Evolutionary conservation across 2,329 filamentous ascomycete species (phyloP).

Genomic region (Epichloe sp.): DNA sequence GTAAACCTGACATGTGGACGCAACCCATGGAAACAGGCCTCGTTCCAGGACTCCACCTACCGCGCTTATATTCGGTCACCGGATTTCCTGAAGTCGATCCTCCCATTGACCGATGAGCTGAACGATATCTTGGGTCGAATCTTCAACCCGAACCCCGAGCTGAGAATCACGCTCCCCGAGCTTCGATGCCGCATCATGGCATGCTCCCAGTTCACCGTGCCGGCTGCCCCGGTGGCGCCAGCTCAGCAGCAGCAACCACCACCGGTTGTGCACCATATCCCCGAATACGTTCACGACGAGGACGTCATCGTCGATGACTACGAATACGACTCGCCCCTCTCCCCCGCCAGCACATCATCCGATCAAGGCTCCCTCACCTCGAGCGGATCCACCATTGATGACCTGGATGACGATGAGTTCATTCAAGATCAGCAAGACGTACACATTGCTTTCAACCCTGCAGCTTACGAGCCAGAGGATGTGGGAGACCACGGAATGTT

Average conservation of each 20-base stretch:
- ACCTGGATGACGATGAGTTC: slow-evolving; percentile 36
- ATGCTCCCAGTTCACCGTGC: slow-evolving; percentile 61
- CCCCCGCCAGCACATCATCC: slow-evolving; percentile 36
- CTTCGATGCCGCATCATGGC: slow-evolving; percentile 63
- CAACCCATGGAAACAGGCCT: slow-evolving; percentile 98
- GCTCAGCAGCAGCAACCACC: slow-evolving; percentile 22
- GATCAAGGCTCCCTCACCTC: slow-evolving; percentile 44
- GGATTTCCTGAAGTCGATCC: slow-evolving; percentile 81
- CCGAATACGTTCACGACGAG: slow-evolving; percentile 36
- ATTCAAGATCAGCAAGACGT: slow-evolving; percentile 30
- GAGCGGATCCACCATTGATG: slow-evolving; percentile 38
- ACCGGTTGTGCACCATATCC: slow-evolving; percentile 27
- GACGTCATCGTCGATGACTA: slow-evolving; percentile 30
- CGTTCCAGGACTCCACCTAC: slow-evolving; percentile 87
- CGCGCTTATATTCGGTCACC: slow-evolving; percentile 74
- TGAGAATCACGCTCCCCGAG: slow-evolving; percentile 70
- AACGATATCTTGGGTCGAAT: slow-evolving; percentile 78
- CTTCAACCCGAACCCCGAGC: slow-evolving; percentile 73
- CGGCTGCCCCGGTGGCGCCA: slow-evolving; percentile 15
- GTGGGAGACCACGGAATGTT: slow-evolving; percentile 25
- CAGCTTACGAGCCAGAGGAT: slow-evolving; percentile 35
- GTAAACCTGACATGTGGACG: slow-evolving; percentile 96
- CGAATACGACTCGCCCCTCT: slow-evolving; percentile 33
- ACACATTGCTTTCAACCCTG: slow-evolving; percentile 27
- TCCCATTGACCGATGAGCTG: slow-evolving; percentile 80